Conservation (phyloP, 2,329 filamentous ascomycete genomes). For the Hyphodiscus sp. region DNA sequence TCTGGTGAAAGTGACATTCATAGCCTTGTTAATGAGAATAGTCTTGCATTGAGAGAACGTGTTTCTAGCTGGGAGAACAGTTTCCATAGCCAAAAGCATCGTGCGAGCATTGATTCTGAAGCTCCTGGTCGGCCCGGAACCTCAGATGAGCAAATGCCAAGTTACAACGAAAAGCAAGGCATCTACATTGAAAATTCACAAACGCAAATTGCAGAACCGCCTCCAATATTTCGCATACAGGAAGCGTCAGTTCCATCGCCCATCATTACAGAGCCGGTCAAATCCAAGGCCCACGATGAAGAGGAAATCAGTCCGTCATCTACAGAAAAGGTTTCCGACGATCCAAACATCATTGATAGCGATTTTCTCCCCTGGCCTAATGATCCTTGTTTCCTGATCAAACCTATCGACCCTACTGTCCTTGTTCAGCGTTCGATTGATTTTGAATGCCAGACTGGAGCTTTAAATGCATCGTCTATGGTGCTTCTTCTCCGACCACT, state of each 20-base stretch:
- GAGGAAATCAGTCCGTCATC: conserved; percentile 3
- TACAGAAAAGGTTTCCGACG: conserved; percentile 17
- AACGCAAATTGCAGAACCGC: conserved; percentile 11
- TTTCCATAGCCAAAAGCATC: conserved; percentile 14
- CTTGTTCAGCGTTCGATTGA: conserved; percentile 47
- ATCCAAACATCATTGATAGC: conserved; percentile 41
- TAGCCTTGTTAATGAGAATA: conserved; percentile 10
- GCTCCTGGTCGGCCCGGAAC: conserved; percentile 8
- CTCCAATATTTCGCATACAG: conserved; percentile 21
- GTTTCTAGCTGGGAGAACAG: conserved; percentile 28
- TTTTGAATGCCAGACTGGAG: conserved; percentile 50
- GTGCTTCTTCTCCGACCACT: conserved; percentile 53
- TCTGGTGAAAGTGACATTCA: conserved; percentile 31
- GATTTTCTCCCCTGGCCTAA: conserved; percentile 54
- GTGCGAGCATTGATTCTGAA: conserved; percentile 21
- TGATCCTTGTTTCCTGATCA: conserved; percentile 49
- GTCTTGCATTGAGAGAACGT: conserved; percentile 18
- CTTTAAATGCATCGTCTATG: conserved; percentile 54
- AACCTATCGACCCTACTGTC: conserved; percentile 49
- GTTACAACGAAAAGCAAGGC: conserved; percentile 3
- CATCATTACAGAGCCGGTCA: neutral
- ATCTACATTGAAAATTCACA: neutral
- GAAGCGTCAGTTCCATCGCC: conserved; percentile 20
- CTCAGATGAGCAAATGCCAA: conserved; percentile 11
- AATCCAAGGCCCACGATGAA: neutral